phyloP scores from a whole-genome alignment of 108 stramenopile species.

The Mediolabrus comicus region DNA sequence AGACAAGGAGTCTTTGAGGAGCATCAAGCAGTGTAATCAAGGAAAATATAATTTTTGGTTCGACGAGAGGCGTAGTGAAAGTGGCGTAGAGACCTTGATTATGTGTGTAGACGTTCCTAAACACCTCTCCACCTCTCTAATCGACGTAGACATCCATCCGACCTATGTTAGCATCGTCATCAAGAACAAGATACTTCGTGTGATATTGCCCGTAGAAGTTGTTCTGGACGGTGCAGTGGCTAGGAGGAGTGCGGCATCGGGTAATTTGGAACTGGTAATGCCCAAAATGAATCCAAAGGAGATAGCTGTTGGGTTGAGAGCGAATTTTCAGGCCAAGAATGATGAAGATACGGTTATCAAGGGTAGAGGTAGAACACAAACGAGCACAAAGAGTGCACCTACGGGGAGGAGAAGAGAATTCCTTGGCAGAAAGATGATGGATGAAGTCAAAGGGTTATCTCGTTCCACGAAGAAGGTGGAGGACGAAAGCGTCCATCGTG shows the following conservation, averaged over 20 bases:
- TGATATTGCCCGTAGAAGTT: slow-evolving; percentile 73
- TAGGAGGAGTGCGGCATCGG: slow-evolving; percentile 68
- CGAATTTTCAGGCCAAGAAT: slow-evolving; percentile 8
- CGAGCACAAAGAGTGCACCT: slow-evolving; percentile 7
- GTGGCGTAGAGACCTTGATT: slow-evolving; percentile 30
- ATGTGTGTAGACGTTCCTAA: slow-evolving; percentile 62
- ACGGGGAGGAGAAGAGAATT: slow-evolving; percentile 34
- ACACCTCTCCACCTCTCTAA: slow-evolving; percentile 70
- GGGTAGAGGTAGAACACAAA: not conserved
- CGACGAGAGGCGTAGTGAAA: slow-evolving; percentile 48
- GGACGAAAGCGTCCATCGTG: too few relatives aligned
- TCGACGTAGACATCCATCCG: slow-evolving; percentile 90
- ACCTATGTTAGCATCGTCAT: slow-evolving; percentile 75
- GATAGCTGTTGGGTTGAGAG: slow-evolving; percentile 24
- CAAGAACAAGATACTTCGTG: slow-evolving; percentile 75
- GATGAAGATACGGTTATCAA: not conserved
- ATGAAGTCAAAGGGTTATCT: slow-evolving; percentile 12
- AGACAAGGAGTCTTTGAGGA: not conserved
- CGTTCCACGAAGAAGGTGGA: too few relatives aligned
- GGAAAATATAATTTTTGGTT: slow-evolving; percentile 74
- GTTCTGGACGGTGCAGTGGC: slow-evolving; percentile 47
- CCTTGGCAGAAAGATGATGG: slow-evolving; percentile 23
- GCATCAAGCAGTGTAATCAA: slow-evolving; percentile 64
- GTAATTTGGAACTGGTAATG: slow-evolving; percentile 79
- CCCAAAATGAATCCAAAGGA: slow-evolving; percentile 59